phyloP scores from a whole-genome alignment of 2,329 filamentous ascomycete species.

The Fusarium compactum region DNA sequence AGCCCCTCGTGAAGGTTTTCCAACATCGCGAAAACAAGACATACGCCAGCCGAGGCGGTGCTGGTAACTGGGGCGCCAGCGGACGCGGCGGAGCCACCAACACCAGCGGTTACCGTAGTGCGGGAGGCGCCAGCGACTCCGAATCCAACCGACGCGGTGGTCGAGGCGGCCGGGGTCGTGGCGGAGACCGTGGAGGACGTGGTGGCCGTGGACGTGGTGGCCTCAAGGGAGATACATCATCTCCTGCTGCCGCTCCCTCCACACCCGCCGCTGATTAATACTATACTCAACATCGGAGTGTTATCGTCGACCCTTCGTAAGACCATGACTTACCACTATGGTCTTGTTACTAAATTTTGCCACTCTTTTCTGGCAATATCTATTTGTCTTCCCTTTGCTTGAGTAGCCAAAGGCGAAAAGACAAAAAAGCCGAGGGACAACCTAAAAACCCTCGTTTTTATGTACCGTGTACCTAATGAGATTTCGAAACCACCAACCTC shows the following conservation, averaged over 20 bases:
- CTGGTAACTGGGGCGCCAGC: constrained; percentile 75
- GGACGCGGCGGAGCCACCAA: constrained; percentile 68
- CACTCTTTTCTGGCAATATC: constrained; percentile 36
- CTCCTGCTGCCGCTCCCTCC: constrained; percentile 65
- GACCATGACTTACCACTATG: constrained; percentile 29
- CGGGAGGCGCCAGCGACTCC: constrained; percentile 78
- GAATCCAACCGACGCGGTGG: constrained; percentile 68
- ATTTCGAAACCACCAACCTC: constrained; percentile 47
- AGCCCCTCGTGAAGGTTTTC: constrained; percentile 86
- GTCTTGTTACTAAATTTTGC: constrained; percentile 32
- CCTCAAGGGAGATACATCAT: constrained; percentile 69
- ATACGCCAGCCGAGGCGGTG: constrained; percentile 71
- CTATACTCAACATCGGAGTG: constrained; percentile 23
- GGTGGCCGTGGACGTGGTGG: constrained; percentile 68
- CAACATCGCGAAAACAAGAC: constrained; percentile 72
- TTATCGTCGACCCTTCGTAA: constrained; percentile 31
- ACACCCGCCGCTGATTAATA: constrained; percentile 59
- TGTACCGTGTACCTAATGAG: constrained; percentile 56
- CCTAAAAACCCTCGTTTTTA: constrained; percentile 44
- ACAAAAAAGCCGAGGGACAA: constrained; percentile 42
- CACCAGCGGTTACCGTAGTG: constrained; percentile 85
- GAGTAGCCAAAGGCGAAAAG: constrained; percentile 38
- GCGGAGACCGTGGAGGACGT: constrained; percentile 68
- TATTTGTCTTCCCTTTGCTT: constrained; percentile 41
- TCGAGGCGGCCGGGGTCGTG: constrained; percentile 69